phyloP scores from a whole-genome alignment of 1,139 yeast genomes.

The Suhomyces anneliseae region DNA sequence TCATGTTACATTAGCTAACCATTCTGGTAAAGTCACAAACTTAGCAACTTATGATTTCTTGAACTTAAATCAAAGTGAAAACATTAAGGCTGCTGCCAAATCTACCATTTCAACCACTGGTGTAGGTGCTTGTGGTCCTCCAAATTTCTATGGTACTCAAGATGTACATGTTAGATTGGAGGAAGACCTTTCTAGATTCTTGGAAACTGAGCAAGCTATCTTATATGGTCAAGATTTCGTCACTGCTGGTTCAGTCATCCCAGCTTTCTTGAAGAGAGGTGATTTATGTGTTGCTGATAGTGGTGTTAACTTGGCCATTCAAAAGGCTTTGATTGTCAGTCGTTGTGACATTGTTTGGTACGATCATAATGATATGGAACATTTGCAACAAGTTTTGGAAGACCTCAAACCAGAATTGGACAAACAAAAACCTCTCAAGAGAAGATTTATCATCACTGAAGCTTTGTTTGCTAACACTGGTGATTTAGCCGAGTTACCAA shows the following conservation, averaged over 20 bases:
- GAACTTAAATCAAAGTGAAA: slow-evolving; percentile 50
- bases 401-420: slow-evolving; percentile 65
- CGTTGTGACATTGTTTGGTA: slow-evolving; percentile 84
- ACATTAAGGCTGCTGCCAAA: slow-evolving; percentile 56
- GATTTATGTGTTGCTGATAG: slow-evolving; percentile 89
- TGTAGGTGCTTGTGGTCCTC: slow-evolving; percentile 99
- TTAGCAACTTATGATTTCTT: slow-evolving; percentile 66
- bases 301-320: slow-evolving; percentile 73
- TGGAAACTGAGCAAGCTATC: slow-evolving; percentile 77
- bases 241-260: slow-evolving; percentile 93
- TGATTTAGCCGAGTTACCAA: slow-evolving; percentile 71
- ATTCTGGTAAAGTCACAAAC: slow-evolving; percentile 49
- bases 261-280: slow-evolving; percentile 94
- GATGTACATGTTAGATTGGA: slow-evolving; percentile 86
- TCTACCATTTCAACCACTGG: slow-evolving; percentile 69
- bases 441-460: slow-evolving; percentile 90
- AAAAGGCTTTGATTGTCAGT: slow-evolving; percentile 83
- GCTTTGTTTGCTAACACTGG: slow-evolving; percentile 84
- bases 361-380: slow-evolving; percentile 86
- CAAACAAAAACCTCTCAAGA: slow-evolving; percentile 69
- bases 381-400: slow-evolving; percentile 66
- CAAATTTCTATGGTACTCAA: slow-evolving; percentile 95
- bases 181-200: slow-evolving; percentile 68
- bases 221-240: slow-evolving; percentile 92
- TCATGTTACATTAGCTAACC: slow-evolving; percentile 36